Percentiles rank a stretch among this genome's conserved stretches.
phyloP scores from a whole-genome alignment of 1,284 basidiomycete species.

The Sporisorium scitamineum region DNA sequence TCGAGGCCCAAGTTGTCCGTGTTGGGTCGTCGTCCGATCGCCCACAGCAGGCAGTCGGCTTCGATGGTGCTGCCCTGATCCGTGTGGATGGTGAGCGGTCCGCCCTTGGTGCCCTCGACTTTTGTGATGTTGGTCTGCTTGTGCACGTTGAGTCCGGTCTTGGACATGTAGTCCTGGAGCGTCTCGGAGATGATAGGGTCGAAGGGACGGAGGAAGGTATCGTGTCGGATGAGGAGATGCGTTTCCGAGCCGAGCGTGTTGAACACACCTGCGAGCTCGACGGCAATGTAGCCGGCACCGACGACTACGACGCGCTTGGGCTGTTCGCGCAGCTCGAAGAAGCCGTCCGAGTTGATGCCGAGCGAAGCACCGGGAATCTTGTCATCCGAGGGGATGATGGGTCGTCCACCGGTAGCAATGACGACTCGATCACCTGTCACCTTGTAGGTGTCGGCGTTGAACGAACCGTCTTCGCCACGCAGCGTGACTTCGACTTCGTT shows the following conservation, averaged over 20 bases:
- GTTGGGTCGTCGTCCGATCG: constrained; percentile 87
- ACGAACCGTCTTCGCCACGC: constrained; percentile 70
- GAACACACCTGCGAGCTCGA: constrained; percentile 75
- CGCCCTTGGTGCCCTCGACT: constrained; percentile 75
- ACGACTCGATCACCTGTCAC: constrained; percentile 65
- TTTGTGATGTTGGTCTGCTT: constrained; percentile 80
- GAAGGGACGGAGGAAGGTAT: constrained; percentile 90
- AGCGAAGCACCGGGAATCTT: constrained; percentile 88
- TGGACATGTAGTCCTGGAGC: constrained; percentile 92
- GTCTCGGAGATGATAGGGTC: constrained; percentile 88
- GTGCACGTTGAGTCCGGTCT: constrained; percentile 89
- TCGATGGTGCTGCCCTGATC: constrained; percentile 79
- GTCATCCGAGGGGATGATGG: constrained; percentile 82
- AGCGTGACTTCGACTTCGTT: constrained; percentile 65
- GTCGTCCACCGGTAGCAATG: constrained; percentile 87
- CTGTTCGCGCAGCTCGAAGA: constrained; percentile 90
- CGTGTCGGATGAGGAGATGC: constrained; percentile 88
- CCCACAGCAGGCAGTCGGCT: constrained; percentile 91
- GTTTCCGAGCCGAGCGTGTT: constrained; percentile 76
- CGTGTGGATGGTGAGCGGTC: constrained; percentile 61
- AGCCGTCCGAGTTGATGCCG: constrained; percentile 93
- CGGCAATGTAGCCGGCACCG: constrained; percentile 96
- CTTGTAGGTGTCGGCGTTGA: constrained; percentile 71
- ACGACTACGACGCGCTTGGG: constrained; percentile 93
- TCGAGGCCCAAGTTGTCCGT: constrained; percentile 84